Conservation (phyloP, 257 asterid species). For the Anisodus tanguticus region DNA sequence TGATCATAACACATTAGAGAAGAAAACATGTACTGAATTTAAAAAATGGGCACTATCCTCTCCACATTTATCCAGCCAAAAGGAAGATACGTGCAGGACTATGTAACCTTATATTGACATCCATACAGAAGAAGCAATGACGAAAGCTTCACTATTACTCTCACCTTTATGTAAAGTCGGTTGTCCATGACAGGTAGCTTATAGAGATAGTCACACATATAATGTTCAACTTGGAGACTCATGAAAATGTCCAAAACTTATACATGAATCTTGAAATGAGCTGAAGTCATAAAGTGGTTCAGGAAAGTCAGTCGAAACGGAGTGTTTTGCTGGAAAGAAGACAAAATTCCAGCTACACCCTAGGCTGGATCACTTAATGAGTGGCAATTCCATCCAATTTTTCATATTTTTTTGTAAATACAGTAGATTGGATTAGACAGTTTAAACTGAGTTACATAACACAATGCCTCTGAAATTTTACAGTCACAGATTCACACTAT, state of each 20-base stretch:
- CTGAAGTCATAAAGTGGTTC: constrained; percentile 32
- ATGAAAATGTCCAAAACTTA: constrained; percentile 34
- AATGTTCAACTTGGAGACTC: constrained; percentile 43
- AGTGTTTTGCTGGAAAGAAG: constrained; percentile 42
- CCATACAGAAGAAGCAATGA: constrained; percentile 46
- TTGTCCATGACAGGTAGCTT: constrained; percentile 41
- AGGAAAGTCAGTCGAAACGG: constrained; percentile 34
- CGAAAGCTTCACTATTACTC: constrained; percentile 42
- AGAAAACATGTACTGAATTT: constrained; percentile 18
- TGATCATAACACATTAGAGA: background rate
- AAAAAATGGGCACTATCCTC: constrained; percentile 25
- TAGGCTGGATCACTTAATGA: constrained; percentile 55
- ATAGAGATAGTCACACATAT: constrained; percentile 46
- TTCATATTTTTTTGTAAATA: background rate
- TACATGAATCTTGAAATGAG: constrained; percentile 38
- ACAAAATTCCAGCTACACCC: constrained; percentile 61
- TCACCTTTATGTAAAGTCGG: constrained; percentile 40
- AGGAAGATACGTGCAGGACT: constrained; percentile 43
- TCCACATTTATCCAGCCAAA: constrained; percentile 35
- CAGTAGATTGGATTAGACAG: background rate
- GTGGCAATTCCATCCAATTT: constrained; percentile 30
- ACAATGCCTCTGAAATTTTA: background rate
- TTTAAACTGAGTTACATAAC: background rate
- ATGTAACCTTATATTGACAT: constrained; percentile 50
- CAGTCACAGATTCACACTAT: background rate